Evolutionary conservation across 352 stramenopile species (phyloP).

Genomic region (Globisporangium heterothallicum): DNA sequence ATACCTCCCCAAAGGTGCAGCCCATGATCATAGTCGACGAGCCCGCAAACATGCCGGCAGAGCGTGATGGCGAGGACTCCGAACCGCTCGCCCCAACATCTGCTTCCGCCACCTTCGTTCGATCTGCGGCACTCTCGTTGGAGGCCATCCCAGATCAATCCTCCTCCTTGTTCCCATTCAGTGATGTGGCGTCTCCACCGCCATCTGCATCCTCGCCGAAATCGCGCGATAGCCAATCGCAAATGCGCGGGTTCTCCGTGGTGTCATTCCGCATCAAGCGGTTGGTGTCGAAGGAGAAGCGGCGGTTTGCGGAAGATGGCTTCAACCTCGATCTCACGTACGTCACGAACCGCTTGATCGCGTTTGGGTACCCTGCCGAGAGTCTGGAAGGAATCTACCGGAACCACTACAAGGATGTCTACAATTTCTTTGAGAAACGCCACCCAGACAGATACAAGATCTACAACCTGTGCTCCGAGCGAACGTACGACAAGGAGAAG

Average conservation of each 20-base stretch:
- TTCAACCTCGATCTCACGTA: conserved; percentile 93
- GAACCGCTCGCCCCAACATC: neutral
- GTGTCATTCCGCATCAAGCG: conserved; percentile 68
- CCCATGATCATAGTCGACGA: conserved; percentile 16
- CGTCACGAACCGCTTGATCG: conserved; percentile 82
- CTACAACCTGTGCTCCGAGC: conserved; percentile 90
- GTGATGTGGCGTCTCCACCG: neutral
- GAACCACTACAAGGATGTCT: conserved; percentile 88
- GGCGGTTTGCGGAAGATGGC: conserved; percentile 76
- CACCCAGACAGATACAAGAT: conserved; percentile 80
- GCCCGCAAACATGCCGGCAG: no score
- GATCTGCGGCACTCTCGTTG: neutral
- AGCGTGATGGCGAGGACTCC: neutral
- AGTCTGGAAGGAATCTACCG: conserved; percentile 86
- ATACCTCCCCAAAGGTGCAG: conserved; percentile 16
- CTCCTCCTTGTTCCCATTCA: conserved; percentile 1
- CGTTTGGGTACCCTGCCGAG: conserved; percentile 85
- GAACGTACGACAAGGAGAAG: conserved; percentile 71
- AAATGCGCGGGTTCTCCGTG: conserved; percentile 35
- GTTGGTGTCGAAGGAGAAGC: conserved; percentile 89
- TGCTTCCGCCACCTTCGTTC: neutral
- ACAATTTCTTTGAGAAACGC: conserved; percentile 84
- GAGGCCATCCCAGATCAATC: neutral
- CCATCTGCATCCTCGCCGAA: conserved; percentile 7
- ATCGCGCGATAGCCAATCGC: conserved; percentile 19